Evolutionary conservation across 2,329 filamentous ascomycete genomes (phyloP), one percentile per base, ranked within the genome.

Genomic region (Pseudocercospora cruenta): DNA sequence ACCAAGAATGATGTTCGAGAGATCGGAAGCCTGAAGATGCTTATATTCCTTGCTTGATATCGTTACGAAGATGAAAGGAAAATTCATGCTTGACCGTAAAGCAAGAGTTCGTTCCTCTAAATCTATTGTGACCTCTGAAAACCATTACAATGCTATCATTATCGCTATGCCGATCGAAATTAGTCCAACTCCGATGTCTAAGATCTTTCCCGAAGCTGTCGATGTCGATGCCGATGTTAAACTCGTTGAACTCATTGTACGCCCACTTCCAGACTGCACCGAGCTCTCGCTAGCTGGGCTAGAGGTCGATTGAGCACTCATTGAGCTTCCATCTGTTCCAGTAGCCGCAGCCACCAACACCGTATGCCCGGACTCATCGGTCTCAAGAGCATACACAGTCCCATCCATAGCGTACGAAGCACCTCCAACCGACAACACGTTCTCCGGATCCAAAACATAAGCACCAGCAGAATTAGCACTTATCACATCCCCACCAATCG

Each of bases 321-420:
- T 9, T 16, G 51, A 26, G 24, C 22, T 28, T 26, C 14, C 24
- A 54, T 16, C 24, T 8, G 53, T 57, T 6, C 54, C n/a, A 21
- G 54, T 58, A 33, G 54, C 54, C 2, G 6, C 60, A 47, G 51
- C 60, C 2, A 66, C 54, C 6, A 66, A 54, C 26, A 66, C 26
- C n/a, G 59, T 60, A 16, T 55, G 22, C 2, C 54, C 64, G 19
- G 60, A 45, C 6, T 16, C 31, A 19, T 66, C 61, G 3, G 60
- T 63, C 21, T 63, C 39, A 10, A 65, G 53, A 47, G 63, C 63
- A 36, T 65, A 65, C n/a, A 26, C 58, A 10, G 43, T 62, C 8
- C 58, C 53, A 45, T 49, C 59, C 14, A 62, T 16, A 7, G 22
- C 60, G 16, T 62, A 59, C 43, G 63, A 62, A 26, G 58, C 22